phyloP scores from a whole-genome alignment of 495 filamentous ascomycete genomes.

The Xylaria curta region DNA sequence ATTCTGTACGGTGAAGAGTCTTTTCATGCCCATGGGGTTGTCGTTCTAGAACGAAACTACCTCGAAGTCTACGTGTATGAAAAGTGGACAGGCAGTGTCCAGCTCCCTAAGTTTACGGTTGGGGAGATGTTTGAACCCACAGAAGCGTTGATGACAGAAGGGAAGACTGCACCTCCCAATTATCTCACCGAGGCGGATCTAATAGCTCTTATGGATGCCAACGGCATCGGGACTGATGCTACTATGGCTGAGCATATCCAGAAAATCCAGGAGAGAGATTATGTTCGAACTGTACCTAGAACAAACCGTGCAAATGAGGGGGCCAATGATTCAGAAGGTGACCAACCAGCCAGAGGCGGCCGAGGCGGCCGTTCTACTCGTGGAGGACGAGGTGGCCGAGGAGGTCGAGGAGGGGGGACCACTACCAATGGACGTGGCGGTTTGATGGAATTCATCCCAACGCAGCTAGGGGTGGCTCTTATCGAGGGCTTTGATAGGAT shows the following conservation, averaged over 20 bases:
- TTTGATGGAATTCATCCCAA: conserved; percentile 88
- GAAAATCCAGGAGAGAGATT: conserved; percentile 88
- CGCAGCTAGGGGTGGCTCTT: conserved; percentile 84
- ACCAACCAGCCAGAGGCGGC: conserved; percentile 43
- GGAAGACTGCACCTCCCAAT: conserved; percentile 80
- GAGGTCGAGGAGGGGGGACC: conserved; percentile 47
- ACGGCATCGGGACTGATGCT: conserved; percentile 97
- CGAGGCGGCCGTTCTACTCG: conserved; percentile 53
- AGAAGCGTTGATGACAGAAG: conserved; percentile 86
- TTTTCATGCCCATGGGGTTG: conserved; percentile 80
- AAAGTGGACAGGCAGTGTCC: conserved; percentile 86
- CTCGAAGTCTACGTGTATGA: conserved; percentile 96
- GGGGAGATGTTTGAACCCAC: conserved; percentile 87
- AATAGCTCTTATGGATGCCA: conserved; percentile 98
- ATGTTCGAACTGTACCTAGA: conserved; percentile 72
- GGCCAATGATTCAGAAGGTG: conserved; percentile 41
- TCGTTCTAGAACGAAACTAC: conserved; percentile 90
- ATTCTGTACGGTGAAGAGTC: conserved; percentile 82
- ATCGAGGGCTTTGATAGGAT: conserved; percentile 94
- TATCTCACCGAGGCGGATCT: conserved; percentile 95
- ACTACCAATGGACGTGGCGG: conserved; percentile 51
- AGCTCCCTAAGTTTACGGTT: conserved; percentile 76
- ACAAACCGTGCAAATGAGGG: conserved; percentile 37
- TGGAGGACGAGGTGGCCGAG: conserved; percentile 52
- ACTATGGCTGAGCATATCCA: conserved; percentile 99